Evolutionary conservation across 129 eudicot genomes (phyloP), one percentile per base, ranked within the genome.

Genomic region (Dittrichia graveolens): DNA sequence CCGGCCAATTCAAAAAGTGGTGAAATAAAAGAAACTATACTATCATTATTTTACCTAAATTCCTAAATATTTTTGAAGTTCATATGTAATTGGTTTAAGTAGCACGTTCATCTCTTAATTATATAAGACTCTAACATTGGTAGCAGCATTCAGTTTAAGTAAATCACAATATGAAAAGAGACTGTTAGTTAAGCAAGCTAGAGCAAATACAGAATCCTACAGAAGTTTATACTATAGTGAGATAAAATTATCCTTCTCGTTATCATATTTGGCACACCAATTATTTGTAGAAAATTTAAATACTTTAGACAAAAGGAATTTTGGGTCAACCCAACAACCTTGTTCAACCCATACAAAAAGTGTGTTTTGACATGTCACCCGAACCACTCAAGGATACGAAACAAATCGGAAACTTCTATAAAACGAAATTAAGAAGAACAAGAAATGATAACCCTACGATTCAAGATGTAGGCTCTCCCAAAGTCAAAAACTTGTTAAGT

Each of bases 61-160:
- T 16, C 4, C 43, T 18, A 24, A 8, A 43, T 56, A 56, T 24
- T 57, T 19, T 13, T 13, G 2, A 42, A 65, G 54, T 18, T 10
- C 8, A 10, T n/a, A 5, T 43, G 55, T 65, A 19, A 46, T 5
- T 43, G 10, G 50, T 63, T 63, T 12, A 42, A 62, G 49, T 63
- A 41, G 69, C 38, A 63, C 10, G 34, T 6, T 34, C 69, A 41
- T 63, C 69, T 63, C n/a, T 63, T n/a, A n/a, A 62, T n/a, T 35
- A 16, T 24, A 24, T 24, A 24, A n/a, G n/a, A 0, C 31, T 24
- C 1, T 63, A 65, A 18, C 70, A 65, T 44, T 46, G 46, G 9
- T 65, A 42, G n/a, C 40, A 44, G 13, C 31, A 24, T 24, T 43
- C 9, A 1, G 9, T n/a, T 57, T 8, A 65, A 16, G 18, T 43